Conservation (phyloP, 192 early-diverging fungal genomes). For the Funneliformis geosporum region DNA sequence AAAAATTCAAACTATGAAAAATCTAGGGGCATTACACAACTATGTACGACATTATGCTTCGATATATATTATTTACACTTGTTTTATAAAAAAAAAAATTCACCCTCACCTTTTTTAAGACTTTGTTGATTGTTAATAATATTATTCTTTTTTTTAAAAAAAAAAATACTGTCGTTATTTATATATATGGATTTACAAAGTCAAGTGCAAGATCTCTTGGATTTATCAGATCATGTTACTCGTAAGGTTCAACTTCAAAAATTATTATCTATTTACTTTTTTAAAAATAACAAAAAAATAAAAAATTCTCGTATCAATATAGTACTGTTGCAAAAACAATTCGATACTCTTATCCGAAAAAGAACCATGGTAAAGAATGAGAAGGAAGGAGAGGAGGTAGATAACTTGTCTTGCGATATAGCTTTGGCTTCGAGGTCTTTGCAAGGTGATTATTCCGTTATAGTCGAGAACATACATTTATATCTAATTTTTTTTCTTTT, state of each 20-base stretch:
- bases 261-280: background rate
- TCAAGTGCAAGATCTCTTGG: slow-evolving; percentile 33
- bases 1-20: no score
- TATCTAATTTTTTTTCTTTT: background rate
- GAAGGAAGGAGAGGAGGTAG: slow-evolving; percentile 1
- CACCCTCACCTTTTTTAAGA: background rate
- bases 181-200: slow-evolving; percentile 29
- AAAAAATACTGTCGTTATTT: background rate
- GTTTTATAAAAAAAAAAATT: no score
- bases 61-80: no score
- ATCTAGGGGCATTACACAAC: no score
- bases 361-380: background rate
- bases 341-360: slow-evolving; percentile 25
- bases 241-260: slow-evolving; percentile 5
- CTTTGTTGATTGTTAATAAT: background rate
- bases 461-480: no score
- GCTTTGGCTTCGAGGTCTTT: slow-evolving; percentile 19
- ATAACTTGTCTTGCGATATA: slow-evolving; percentile 14
- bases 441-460: slow-evolving; percentile 8
- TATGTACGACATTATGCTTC: no score
- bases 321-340: slow-evolving; percentile 30
- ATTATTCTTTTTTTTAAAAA: background rate
- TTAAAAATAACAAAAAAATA: background rate
- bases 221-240: slow-evolving; percentile 22
- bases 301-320: background rate